A percentile compares a stretch with the other conserved stretches of the same genome.
phyloP scores from a whole-genome alignment of 2,329 filamentous ascomycete genomes.

The Fusarium lateritium region DNA sequence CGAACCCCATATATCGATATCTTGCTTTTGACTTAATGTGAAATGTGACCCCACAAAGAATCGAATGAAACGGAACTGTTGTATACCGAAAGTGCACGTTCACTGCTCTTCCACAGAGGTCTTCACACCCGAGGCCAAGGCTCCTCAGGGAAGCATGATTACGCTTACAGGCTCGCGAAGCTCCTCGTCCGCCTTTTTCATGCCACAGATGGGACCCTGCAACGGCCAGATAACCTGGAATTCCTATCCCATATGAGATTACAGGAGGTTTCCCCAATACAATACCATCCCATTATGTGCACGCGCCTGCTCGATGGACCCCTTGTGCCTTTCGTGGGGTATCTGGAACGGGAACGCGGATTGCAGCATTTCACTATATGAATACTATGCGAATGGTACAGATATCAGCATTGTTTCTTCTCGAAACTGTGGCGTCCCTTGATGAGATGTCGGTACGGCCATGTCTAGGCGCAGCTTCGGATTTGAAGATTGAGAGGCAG shows the following conservation, averaged over 20 bases:
- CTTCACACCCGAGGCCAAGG: background rate
- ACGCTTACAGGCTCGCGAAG: background rate
- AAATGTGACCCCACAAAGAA: too few relatives aligned
- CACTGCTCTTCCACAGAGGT: background rate
- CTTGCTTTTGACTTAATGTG: too few relatives aligned
- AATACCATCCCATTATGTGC: background rate
- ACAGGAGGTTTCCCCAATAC: background rate
- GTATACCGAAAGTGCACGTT: too few relatives aligned
- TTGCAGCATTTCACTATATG: background rate
- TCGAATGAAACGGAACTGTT: too few relatives aligned
- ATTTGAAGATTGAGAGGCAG: too few relatives aligned
- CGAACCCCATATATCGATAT: too few relatives aligned
- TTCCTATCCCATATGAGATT: background rate
- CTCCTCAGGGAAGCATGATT: background rate
- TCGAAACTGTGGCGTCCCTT: slow-evolving; percentile 1
- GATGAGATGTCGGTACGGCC: too few relatives aligned
- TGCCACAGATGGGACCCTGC: background rate
- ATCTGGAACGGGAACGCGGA: background rate
- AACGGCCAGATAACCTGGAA: background rate
- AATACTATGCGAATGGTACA: accelerated
- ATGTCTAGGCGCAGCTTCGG: too few relatives aligned
- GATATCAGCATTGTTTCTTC: background rate
- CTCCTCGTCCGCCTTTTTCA: slow-evolving; percentile 1
- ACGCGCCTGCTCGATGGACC: slow-evolving; percentile 2
- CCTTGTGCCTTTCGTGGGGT: background rate